A percentile compares a stretch with the other conserved stretches of the same genome.
These are phyloP conservation scores for Tolypocladium paradoxum DNA, from an alignment of 2,329 filamentous ascomycete genomes.

Conservation along the genomic window DNA sequence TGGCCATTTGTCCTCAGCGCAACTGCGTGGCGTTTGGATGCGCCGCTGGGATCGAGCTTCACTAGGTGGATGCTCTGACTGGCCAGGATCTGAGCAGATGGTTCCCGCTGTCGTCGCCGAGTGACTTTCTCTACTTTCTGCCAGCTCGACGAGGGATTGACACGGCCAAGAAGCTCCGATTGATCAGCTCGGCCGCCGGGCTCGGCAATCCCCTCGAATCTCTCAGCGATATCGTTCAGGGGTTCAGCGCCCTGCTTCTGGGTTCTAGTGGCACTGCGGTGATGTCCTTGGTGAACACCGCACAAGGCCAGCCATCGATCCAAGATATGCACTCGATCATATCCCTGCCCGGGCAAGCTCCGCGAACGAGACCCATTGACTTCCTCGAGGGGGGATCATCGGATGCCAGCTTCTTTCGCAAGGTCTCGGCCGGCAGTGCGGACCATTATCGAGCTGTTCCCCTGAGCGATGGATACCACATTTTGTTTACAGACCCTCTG, in stretches of 20 bases:
- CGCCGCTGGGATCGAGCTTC: conserved; percentile 49
- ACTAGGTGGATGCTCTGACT: conserved; percentile 40
- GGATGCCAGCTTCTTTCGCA: conserved; percentile 4
- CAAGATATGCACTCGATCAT: neutral
- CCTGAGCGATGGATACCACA: conserved; percentile 52
- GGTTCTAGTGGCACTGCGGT: conserved; percentile 9
- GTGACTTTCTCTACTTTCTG: conserved; percentile 49
- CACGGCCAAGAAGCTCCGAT: conserved; percentile 43
- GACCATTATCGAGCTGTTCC: conserved; percentile 56
- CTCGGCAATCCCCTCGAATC: conserved; percentile 12
- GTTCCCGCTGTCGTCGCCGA: conserved; percentile 43
- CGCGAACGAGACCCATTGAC: neutral
- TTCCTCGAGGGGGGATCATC: neutral
- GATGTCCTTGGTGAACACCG: conserved; percentile 4
- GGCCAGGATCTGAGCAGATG: conserved; percentile 39
- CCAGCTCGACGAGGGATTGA: conserved; percentile 38
- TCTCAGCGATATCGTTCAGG: conserved; percentile 9
- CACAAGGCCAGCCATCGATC: neutral
- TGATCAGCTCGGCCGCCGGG: conserved; percentile 49
- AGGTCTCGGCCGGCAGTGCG: conserved; percentile 30
- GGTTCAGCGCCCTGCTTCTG: conserved; percentile 12
- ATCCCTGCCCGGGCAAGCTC: neutral
- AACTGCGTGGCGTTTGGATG: conserved; percentile 57
- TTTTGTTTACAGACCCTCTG: conserved; percentile 53
- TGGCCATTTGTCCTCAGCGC: conserved; percentile 54